These are phyloP conservation scores for Cudoniella acicularis DNA, from an alignment of 495 filamentous ascomycete genomes.

Conservation along the genomic window DNA sequence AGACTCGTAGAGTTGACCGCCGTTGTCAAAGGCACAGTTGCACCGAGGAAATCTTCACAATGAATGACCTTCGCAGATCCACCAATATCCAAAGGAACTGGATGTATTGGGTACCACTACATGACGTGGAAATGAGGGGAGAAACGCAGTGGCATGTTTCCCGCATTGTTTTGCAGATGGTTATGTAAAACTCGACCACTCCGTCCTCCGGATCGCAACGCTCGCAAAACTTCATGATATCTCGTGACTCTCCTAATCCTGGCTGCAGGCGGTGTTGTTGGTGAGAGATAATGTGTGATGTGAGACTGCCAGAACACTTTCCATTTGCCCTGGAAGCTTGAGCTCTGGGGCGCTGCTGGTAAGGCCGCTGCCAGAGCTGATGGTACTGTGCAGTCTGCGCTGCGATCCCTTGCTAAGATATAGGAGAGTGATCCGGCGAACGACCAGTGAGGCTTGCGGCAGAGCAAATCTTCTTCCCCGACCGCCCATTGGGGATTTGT, in stretches of 20 bases:
- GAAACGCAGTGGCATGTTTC: background rate
- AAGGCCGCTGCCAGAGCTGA: background rate
- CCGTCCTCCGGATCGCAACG: background rate
- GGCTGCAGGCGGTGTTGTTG: background rate
- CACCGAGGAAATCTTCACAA: background rate
- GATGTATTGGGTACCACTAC: background rate
- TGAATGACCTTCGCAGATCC: background rate
- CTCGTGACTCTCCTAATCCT: background rate
- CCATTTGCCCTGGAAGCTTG: background rate
- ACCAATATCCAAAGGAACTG: background rate
- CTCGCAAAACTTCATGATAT: background rate
- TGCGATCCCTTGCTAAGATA: background rate
- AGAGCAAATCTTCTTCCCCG: background rate
- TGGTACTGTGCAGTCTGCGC: background rate
- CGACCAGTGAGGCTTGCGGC: background rate
- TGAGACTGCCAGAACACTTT: background rate
- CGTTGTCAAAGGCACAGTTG: background rate
- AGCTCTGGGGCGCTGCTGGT: background rate
- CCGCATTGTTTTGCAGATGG: background rate
- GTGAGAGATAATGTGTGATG: no score
- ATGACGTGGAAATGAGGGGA: background rate
- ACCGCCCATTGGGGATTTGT: background rate
- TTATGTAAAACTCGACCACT: background rate
- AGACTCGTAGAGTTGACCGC: background rate
- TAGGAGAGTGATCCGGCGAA: background rate